phyloP scores from a whole-genome alignment of 768 basidiomycete genomes.

The Auriscalpium vulgare region DNA sequence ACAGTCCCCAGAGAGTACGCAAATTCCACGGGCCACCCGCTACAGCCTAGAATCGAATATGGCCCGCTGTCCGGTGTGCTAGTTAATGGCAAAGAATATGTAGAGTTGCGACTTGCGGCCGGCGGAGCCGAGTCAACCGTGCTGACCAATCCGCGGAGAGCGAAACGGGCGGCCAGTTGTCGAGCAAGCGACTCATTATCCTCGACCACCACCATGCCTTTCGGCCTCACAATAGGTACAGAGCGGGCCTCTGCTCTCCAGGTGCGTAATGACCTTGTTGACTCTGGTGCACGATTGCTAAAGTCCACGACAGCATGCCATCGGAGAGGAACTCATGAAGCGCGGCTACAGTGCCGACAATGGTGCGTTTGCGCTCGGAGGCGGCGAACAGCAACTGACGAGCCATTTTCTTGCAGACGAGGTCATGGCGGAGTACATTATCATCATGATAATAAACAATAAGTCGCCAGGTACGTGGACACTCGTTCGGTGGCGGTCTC shows the following conservation, averaged over 20 bases:
- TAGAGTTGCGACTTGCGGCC: no score
- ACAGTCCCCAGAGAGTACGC: no score
- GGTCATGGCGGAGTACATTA: slow-evolving; percentile 92
- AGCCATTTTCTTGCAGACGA: slow-evolving; percentile 41
- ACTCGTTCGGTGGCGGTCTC: neutral
- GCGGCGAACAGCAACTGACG: neutral
- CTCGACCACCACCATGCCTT: slow-evolving; percentile 41
- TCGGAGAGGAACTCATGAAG: slow-evolving; percentile 73
- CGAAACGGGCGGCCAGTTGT: neutral
- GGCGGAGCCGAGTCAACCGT: no score
- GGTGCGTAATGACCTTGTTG: slow-evolving; percentile 29
- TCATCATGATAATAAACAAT: slow-evolving; percentile 92
- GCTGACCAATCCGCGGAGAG: neutral
- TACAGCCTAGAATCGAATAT: no score
- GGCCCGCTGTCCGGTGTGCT: no score
- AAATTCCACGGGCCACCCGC: no score
- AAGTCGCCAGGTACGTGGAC: slow-evolving; percentile 62
- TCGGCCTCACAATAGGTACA: slow-evolving; percentile 72
- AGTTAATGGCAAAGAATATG: no score
- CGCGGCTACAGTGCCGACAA: slow-evolving; percentile 69
- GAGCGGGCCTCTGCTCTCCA: slow-evolving; percentile 68
- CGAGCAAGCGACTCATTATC: slow-evolving; percentile 2
- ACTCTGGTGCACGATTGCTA: neutral
- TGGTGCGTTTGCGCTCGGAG: slow-evolving; percentile 41
- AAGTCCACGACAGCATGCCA: slow-evolving; percentile 47